phyloP scores from a whole-genome alignment of 257 asterid genomes.

The Cynanchum wilfordii region DNA sequence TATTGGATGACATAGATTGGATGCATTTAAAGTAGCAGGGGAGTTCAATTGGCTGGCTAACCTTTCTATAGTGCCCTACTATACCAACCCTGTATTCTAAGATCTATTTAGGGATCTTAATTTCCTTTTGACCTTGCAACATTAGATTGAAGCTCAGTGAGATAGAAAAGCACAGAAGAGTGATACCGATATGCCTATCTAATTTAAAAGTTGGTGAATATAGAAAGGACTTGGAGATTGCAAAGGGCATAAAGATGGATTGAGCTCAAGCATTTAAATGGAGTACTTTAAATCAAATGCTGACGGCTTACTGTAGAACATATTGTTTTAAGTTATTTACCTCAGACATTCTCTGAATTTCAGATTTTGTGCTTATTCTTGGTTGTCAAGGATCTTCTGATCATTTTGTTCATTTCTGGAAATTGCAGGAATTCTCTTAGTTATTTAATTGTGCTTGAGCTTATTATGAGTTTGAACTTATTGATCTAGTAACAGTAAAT shows the following conservation, averaged over 20 bases:
- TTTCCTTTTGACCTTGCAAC: no score
- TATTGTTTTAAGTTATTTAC: neutral
- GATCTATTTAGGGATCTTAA: no score
- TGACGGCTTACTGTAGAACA: neutral
- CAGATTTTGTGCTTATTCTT: neutral
- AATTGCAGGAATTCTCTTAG: neutral
- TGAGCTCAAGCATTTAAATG: neutral
- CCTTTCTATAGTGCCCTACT: no score
- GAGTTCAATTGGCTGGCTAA: no score
- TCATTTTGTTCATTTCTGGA: neutral
- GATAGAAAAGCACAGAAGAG: no score
- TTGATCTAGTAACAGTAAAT: neutral
- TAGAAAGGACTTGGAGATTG: neutral
- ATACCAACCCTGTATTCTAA: no score
- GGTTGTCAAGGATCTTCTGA: neutral
- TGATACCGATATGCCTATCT: no score
- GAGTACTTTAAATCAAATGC: neutral
- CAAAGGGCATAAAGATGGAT: neutral
- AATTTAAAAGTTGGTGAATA: neutral
- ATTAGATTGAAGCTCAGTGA: no score
- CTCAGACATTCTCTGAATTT: neutral
- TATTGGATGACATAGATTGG: no score
- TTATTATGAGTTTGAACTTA: neutral
- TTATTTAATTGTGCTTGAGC: neutral
- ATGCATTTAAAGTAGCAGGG: no score